A percentile compares a stretch with the other conserved stretches of the same genome.
phyloP scores from a whole-genome alignment of 495 filamentous ascomycete species.

The Hypomontagnella monticulosa region DNA sequence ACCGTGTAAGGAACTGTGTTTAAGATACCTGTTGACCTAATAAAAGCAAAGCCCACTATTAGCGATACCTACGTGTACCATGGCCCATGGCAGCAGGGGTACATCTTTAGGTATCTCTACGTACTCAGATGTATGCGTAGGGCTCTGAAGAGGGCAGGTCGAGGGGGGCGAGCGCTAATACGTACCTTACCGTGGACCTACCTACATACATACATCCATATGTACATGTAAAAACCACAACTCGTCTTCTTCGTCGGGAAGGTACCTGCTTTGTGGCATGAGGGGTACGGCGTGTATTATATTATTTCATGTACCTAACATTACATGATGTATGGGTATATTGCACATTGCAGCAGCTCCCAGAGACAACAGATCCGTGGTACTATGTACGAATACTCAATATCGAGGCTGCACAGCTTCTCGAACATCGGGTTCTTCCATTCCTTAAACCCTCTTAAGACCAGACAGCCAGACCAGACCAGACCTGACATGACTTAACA shows the following conservation, averaged over 20 bases:
- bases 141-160: constrained; percentile 32
- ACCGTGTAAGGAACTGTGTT: not conserved
- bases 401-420: no score
- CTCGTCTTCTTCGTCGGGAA: constrained; percentile 30
- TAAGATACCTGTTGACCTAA: constrained; percentile 13
- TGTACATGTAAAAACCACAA: not conserved
- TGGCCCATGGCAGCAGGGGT: not conserved
- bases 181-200: not conserved
- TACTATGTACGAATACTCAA: no score
- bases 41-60: constrained; percentile 3
- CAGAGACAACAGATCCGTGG: no score
- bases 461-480: no score
- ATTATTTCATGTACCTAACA: not conserved
- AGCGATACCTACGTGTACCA: not conserved
- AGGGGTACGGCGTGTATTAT: constrained; percentile 20
- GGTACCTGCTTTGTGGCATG: constrained; percentile 19
- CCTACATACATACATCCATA: not conserved
- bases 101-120: constrained; percentile 1
- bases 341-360: not conserved
- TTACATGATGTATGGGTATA: not conserved
- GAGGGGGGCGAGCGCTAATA: not conserved
- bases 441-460: no score
- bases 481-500: not conserved
- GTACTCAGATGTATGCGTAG: constrained; percentile 1
- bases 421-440: no score